Conservation (phyloP, 257 asterid species). For the Agastache rugosa region DNA sequence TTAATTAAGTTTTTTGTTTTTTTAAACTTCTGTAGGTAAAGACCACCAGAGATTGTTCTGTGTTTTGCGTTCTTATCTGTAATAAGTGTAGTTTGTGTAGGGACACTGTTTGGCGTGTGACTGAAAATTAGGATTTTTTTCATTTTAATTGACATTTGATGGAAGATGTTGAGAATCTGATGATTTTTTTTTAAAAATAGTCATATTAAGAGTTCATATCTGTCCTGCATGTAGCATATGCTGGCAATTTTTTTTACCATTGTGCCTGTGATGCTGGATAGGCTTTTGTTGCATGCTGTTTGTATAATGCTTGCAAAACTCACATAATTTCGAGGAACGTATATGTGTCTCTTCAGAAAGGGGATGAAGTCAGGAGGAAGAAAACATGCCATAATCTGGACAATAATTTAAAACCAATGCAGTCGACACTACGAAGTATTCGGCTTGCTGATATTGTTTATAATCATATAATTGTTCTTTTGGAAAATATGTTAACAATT, state of each 20-base stretch:
- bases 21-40: too few species aligned
- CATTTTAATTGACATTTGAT: neutral
- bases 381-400: neutral
- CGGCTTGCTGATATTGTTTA: neutral
- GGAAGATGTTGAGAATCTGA: conserved; percentile 4
- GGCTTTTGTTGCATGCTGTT: neutral
- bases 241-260: neutral
- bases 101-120: neutral
- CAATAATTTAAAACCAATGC: neutral
- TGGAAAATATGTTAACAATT: conserved; percentile 14
- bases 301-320: neutral
- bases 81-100: neutral
- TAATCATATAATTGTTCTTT: neutral
- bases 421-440: neutral
- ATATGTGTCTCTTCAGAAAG: neutral
- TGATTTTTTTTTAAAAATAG: neutral
- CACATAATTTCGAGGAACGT: neutral
- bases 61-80: neutral
- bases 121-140: neutral
- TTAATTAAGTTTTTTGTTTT: neutral
- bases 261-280: neutral
- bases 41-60: neutral
- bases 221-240: neutral
- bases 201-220: neutral
- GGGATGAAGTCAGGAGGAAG: neutral